Base-by-base conservation (phyloP, 768 basidiomycete species). In the Agaricus subrufescens region DNA sequence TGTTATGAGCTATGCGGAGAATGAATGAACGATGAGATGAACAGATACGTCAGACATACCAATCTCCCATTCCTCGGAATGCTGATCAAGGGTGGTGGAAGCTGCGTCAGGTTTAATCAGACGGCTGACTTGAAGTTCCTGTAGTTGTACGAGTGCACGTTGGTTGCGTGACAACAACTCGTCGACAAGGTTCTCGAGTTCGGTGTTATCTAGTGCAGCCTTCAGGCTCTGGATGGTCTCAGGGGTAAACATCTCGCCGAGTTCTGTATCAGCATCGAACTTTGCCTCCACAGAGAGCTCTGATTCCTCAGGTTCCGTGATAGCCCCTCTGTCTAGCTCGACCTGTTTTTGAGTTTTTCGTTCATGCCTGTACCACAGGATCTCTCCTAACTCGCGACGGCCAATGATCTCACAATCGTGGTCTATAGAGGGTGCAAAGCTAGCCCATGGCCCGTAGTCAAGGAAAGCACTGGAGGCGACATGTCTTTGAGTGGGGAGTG, bases 11-110 rank as follows among this genome's bases (percentile, higher is more conserved):
- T 55, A 52, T 52, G 62, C 45, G 31, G 50, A 59, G 43, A 31
- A 50, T 56, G 62, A 58, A 42, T 57, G 52, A 54, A 38, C 58
- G 37, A 56, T 60, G 38, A 45, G 29, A 30, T 38, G 46, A 52
- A 54, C 25, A 48, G 51, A 54, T 26, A 52, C 58, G 57, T 52
- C 42, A 42, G 37, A 51, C 85, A 61, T 64, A 91, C 91, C 91
- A 58, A 81, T 82, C 61, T 89, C 85, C 87, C 87, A 91, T 67
- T 94, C 91, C 67, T 91, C 90, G 10, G 87, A 87, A 34, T 78
- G 86, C 64, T 84, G 80, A 65, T 84, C 78, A 3, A 83, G 82
- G 10, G 58, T 56, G 52, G 73, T 74, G 34, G 67, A 66, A 8
- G 73, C 34, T 79, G 39, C 75, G 12, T 74, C 75, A 25, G 75